Evolutionary conservation across 1,284 basidiomycete genomes (phyloP).

Genomic region (Mixia osmundae): DNA sequence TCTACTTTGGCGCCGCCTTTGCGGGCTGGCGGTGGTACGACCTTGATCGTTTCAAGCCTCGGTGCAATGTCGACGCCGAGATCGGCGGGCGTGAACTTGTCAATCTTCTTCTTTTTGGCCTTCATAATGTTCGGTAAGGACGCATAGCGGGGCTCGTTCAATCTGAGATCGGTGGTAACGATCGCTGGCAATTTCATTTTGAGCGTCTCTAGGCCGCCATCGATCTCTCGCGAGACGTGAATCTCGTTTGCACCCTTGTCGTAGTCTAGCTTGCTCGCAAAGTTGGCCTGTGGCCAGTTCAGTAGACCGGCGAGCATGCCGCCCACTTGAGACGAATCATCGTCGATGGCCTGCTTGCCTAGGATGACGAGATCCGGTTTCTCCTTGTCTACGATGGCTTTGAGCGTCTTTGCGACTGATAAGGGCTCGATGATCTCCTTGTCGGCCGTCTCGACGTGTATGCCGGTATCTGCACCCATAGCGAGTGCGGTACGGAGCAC

Average conservation of each 20-base stretch:
- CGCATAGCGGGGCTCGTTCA: conserved; percentile 69
- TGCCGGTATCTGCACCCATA: conserved; percentile 85
- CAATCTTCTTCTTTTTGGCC: conserved; percentile 93
- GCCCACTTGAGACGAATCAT: conserved; percentile 87
- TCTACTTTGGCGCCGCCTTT: conserved; percentile 72
- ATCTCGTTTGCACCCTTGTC: conserved; percentile 43
- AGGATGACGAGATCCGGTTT: conserved; percentile 64
- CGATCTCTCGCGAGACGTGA: conserved; percentile 69
- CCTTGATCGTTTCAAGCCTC: conserved; percentile 62
- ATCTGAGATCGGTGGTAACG: conserved; percentile 72
- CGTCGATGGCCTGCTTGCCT: conserved; percentile 98
- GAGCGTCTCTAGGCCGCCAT: conserved; percentile 74
- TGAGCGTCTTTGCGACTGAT: conserved; percentile 61
- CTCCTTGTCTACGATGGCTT: conserved; percentile 45
- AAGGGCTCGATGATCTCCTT: conserved; percentile 48
- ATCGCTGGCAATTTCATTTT: conserved; percentile 60
- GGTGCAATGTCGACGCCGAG: conserved; percentile 56
- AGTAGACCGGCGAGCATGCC: conserved; percentile 90
- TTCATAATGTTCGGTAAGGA: conserved; percentile 93
- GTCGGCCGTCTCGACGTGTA: conserved; percentile 73
- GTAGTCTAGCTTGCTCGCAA: conserved; percentile 71
- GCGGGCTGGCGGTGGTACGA: conserved; percentile 75
- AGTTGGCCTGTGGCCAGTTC: conserved; percentile 84
- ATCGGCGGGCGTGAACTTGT: conserved; percentile 57
- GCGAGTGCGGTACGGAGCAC: conserved; percentile 87